Percentiles rank a stretch among this genome's conserved stretches.
Evolutionary conservation across 306 rosid species (phyloP).

Genomic region (Ormosia semicastrata): DNA sequence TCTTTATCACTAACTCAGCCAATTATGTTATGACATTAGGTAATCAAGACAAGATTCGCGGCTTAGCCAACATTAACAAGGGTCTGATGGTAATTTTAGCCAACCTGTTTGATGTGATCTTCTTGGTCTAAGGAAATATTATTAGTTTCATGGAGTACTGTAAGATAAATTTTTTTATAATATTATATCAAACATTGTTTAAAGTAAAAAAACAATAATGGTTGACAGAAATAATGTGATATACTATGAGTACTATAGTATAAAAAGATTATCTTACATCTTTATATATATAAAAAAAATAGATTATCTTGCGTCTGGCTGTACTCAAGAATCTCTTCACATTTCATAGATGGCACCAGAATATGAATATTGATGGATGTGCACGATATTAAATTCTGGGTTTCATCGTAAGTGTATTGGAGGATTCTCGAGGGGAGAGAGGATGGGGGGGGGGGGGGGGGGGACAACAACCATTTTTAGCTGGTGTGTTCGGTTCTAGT

Average conservation of each 20-base stretch:
- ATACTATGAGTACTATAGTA: no score
- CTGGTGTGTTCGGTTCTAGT: neutral
- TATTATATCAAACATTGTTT: no score
- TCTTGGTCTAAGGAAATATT: no score
- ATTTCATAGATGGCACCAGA: neutral
- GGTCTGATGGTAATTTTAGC: neutral
- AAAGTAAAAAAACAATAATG: no score
- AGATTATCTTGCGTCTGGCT: no score
- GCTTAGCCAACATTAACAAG: neutral
- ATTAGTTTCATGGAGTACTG: neutral
- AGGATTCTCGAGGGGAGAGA: neutral
- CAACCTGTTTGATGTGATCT: no score
- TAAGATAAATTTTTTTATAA: neutral
- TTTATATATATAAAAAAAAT: no score
- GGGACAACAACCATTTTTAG: neutral
- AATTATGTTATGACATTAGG: neutral
- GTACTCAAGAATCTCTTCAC: neutral
- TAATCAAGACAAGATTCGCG: neutral
- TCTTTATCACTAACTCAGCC: neutral
- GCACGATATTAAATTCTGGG: neutral
- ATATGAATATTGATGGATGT: neutral
- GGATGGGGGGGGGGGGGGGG: neutral
- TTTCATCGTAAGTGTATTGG: neutral
- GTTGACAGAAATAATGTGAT: no score
- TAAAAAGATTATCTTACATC: neutral